Evolutionary conservation across 306 rosid genomes (phyloP).

Genomic region (Vachellia pachyceras): DNA sequence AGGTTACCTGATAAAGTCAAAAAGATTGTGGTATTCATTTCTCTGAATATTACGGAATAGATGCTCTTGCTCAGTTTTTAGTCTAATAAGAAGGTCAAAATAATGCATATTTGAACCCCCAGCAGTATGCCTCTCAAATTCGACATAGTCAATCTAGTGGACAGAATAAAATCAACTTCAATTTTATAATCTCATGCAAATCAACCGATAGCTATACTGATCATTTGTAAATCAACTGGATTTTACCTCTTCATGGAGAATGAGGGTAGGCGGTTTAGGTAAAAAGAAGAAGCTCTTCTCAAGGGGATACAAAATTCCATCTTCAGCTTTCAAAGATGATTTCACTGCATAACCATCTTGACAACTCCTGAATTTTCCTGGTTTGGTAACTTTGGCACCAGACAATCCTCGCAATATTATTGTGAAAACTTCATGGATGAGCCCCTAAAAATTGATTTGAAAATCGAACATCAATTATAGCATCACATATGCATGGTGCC

Average conservation of each 20-base stretch:
- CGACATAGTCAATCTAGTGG: slow-evolving; percentile 88
- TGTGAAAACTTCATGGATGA: slow-evolving; percentile 94
- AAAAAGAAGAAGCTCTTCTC: slow-evolving; percentile 99
- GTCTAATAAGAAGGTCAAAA: slow-evolving; percentile 92
- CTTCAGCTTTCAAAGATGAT: slow-evolving; percentile 98
- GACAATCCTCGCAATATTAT: slow-evolving; percentile 90
- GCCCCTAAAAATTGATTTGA: slow-evolving; percentile 69
- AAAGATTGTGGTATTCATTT: slow-evolving; percentile 91
- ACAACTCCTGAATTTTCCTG: slow-evolving; percentile 96
- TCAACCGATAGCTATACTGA: slow-evolving; percentile 24
- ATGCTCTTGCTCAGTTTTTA: slow-evolving; percentile 96
- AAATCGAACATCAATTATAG: slow-evolving; percentile 31
- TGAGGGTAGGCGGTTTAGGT: slow-evolving; percentile 97
- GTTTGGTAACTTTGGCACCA: slow-evolving; percentile 90
- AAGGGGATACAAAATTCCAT: slow-evolving; percentile 95
- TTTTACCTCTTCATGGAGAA: slow-evolving; percentile 90
- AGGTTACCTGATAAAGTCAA: slow-evolving; percentile 90
- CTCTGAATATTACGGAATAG: slow-evolving; percentile 95
- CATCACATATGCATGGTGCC: slow-evolving; percentile 18
- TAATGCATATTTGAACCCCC: slow-evolving; percentile 98
- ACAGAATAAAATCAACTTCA: slow-evolving; percentile 34
- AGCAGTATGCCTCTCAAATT: slow-evolving; percentile 95
- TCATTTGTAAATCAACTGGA: slow-evolving; percentile 25
- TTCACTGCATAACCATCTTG: slow-evolving; percentile 98
- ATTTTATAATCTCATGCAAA: slow-evolving; percentile 14